phyloP scores from a whole-genome alignment of 2,329 filamentous ascomycete genomes.

The Trichophyton equinum region DNA sequence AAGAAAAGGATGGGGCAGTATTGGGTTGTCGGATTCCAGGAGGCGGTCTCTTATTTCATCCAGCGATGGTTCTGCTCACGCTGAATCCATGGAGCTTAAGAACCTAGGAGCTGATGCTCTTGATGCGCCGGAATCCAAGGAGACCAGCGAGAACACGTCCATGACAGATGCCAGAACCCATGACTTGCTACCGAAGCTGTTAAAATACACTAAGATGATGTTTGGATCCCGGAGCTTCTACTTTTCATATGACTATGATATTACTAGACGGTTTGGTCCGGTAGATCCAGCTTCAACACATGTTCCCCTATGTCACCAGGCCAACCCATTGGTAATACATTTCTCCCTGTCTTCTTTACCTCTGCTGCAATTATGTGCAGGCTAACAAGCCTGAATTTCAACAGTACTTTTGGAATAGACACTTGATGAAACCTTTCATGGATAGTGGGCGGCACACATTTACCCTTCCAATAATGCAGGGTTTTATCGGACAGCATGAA shows the following conservation, averaged over 20 bases:
- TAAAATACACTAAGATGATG: conserved; percentile 71
- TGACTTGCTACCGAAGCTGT: conserved; percentile 62
- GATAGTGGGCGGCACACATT: conserved; percentile 58
- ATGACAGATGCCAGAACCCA: conserved; percentile 30
- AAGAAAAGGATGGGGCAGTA: conserved; percentile 53
- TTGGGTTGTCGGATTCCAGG: not conserved
- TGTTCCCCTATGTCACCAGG: conserved; percentile 55
- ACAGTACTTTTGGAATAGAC: conserved; percentile 80
- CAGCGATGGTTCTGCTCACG: not conserved
- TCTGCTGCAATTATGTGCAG: not conserved
- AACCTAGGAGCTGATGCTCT: conserved; percentile 9
- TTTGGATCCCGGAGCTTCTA: conserved; percentile 82
- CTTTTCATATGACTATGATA: conserved; percentile 88
- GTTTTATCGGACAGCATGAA: conserved; percentile 75
- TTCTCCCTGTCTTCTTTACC: not conserved
- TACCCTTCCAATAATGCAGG: conserved; percentile 75
- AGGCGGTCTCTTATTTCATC: not conserved
- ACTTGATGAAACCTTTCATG: conserved; percentile 62
- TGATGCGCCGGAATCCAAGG: not conserved
- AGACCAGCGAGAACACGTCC: not conserved
- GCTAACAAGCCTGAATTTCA: conserved; percentile 1
- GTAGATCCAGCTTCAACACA: conserved; percentile 32
- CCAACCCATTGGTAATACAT: conserved; percentile 51
- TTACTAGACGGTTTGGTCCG: conserved; percentile 53
- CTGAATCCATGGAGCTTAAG: conserved; percentile 12